Evolutionary conservation across 2,329 filamentous ascomycete genomes (phyloP), one percentile per base, ranked within the genome.

Genomic region (Monilinia aucupariae): DNA sequence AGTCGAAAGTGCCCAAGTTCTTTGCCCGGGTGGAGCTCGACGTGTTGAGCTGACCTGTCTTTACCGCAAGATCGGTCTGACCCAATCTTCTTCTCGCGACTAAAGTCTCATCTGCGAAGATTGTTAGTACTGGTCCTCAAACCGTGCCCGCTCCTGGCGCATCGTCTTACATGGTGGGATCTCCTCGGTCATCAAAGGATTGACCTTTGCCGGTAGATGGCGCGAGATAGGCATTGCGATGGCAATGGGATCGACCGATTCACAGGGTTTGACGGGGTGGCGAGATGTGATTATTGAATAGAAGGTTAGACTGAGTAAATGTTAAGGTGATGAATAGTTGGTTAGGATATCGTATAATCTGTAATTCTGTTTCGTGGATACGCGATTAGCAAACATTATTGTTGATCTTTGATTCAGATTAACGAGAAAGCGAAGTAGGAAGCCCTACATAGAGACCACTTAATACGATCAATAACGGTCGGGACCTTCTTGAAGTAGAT

Each of bases 61-160:
- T 94, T 59, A 92, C 86, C 12, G 88, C 87, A 67, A 99, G 83
- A 76, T 96, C 90, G 30, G 94, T 99, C 78, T 96, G 92, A 53
- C 93, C 94, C 52, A 99, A 82, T 70, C 93, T 90, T 73, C 94
- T 89, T 73, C 92, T 88, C 75, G 87, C 80, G 67, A 97, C 85
- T 43, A 74, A 68, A 58, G 61, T 56, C 13, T 70, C 67, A 69
- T 74, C 72, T 72, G 62, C 64, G 32, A 43, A 20, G 30, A 15
- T 17, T 62, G 66, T 72, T 65, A 73, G 67, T 61, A 43, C 34
- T 59, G 53, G 30, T 37, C 4, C 45, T 59, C 50, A 62, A 62
- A 41, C 15, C 27, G 30, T 49, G 59, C 22, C 59, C 32, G 32
- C 49, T 41, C 51, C 60, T 65, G 62, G 64, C 63, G 68, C 65